These are phyloP conservation scores for Taiwanofungus camphoratus DNA, from an alignment of 1,284 basidiomycete species.

Conservation along the genomic window DNA sequence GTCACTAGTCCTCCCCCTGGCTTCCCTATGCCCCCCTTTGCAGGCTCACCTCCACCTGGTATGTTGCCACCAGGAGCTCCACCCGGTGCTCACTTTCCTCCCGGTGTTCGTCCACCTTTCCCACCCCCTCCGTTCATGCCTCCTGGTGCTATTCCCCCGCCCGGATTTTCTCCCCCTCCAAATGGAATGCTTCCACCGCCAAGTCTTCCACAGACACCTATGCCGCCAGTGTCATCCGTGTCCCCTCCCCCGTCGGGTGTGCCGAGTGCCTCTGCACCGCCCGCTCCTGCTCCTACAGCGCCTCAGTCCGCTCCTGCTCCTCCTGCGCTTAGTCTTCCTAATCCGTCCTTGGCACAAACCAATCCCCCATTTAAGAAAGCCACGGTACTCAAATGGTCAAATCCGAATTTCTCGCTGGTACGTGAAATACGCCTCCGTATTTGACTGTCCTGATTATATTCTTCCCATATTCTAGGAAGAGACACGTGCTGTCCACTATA, in stretches of 20 bases:
- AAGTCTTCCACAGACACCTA: constrained; percentile 14
- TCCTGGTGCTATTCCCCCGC: constrained; percentile 21
- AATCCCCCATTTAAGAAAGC: constrained; percentile 73
- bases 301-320: constrained; percentile 12
- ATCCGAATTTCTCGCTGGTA: constrained; percentile 74
- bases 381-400: constrained; percentile 68
- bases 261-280: constrained; percentile 4
- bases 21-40: constrained; percentile 34
- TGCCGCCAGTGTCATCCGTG: constrained; percentile 16
- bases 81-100: constrained; percentile 31
- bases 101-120: constrained; percentile 36
- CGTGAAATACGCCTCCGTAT: constrained; percentile 23
- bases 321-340: constrained; percentile 44
- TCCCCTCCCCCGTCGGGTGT: constrained; percentile 15
- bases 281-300: constrained; percentile 7
- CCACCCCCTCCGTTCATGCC: constrained; percentile 28
- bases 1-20: constrained; percentile 42
- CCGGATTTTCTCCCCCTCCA: constrained; percentile 19
- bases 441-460: background rate
- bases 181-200: constrained; percentile 16
- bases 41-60: constrained; percentile 30
- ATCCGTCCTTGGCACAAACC: constrained; percentile 52
- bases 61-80: constrained; percentile 31
- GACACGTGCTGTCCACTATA: constrained; percentile 68
- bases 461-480: constrained; percentile 54